Conservation (phyloP, 208 protist species). For the Acanthamoeba triangularis region DNA sequence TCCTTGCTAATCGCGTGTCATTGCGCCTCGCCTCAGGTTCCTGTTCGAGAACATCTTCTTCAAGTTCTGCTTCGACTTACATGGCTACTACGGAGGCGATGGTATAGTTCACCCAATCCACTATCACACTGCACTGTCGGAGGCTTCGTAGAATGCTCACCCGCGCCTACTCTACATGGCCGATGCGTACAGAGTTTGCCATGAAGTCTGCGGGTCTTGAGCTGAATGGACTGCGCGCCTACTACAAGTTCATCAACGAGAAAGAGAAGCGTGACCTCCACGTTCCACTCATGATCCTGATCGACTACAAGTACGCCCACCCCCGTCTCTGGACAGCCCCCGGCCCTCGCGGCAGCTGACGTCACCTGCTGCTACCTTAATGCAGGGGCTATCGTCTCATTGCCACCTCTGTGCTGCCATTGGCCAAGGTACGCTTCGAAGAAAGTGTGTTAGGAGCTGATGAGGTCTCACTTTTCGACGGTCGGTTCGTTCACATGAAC, state of each 20-base stretch:
- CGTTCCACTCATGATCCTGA: constrained; percentile 72
- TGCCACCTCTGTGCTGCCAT: constrained; percentile 66
- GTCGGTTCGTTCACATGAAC: not conserved
- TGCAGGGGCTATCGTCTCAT: constrained; percentile 68
- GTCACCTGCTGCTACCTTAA: not conserved
- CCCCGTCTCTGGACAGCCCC: not conserved
- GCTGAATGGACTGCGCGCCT: constrained; percentile 65
- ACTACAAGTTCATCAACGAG: constrained; percentile 65
- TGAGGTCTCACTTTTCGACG: not conserved
- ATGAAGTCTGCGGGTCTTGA: constrained; percentile 65
- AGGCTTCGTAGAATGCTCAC: not conserved
- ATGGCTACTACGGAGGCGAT: constrained; percentile 86
- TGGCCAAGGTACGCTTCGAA: not conserved
- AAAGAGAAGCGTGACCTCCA: constrained; percentile 36
- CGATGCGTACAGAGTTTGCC: constrained; percentile 33
- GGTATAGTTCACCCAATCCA: constrained; percentile 56
- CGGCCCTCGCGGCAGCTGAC: not conserved
- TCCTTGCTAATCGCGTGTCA: not conserved
- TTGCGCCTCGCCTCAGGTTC: constrained; percentile 51
- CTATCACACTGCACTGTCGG: not conserved
- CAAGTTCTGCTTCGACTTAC: constrained; percentile 84
- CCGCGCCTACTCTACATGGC: not conserved
- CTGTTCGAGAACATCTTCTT: constrained; percentile 77
- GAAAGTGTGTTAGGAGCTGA: not conserved
- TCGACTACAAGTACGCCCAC: constrained; percentile 60